Evolutionary conservation across 345 rosid genomes (phyloP), one percentile per base, ranked within the genome.

Genomic region (Garcia nutans): DNA sequence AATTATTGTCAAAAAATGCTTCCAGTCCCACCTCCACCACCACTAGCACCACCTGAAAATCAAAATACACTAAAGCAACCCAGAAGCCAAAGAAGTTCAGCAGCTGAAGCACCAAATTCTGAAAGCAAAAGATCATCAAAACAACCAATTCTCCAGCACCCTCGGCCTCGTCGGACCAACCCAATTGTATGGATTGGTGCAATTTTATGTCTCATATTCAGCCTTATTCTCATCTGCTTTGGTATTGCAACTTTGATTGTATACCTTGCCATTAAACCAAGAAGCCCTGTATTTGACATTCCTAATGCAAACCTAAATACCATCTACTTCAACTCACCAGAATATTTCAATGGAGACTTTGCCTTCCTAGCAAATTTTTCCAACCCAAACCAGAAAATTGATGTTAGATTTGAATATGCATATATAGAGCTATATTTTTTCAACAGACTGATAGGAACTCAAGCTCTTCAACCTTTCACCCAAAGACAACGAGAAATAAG

Each of bases 201-300:
- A 47, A 82, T 92, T 66, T 37, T 93, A 5, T 93, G 97, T 74
- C 86, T 91, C 73, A 52, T 93, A 64, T 93, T 95, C 77, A 91
- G 98, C 81, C 83, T 95, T 69, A 55, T 82, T 57, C 86, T 95
- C 55, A 93, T 95, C 86, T 74, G 91, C 77, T 88, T 91, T 58
- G 98, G 97, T 6, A 82, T 93, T 3, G 91, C 96, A 68, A 95
- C 97, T 68, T 67, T 90, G 81, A 87, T 91, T 49, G 82, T 93
- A 76, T 95, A 85, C 73, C 77, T 89, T 3, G 83, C 81, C 17
- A 71, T 93, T 47, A 95, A 78, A 74, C 98, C 99, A 12, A 88
- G 81, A 80, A 84, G 59, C 58, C 98, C 99, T 17, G 67, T 73
- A 56, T 95, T 93, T 57, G 99, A 95, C 81, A 88, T 87, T 70